These are phyloP conservation scores for Malus hybrid DNA, from an alignment of 331 rosid species.

Conservation along the genomic window DNA sequence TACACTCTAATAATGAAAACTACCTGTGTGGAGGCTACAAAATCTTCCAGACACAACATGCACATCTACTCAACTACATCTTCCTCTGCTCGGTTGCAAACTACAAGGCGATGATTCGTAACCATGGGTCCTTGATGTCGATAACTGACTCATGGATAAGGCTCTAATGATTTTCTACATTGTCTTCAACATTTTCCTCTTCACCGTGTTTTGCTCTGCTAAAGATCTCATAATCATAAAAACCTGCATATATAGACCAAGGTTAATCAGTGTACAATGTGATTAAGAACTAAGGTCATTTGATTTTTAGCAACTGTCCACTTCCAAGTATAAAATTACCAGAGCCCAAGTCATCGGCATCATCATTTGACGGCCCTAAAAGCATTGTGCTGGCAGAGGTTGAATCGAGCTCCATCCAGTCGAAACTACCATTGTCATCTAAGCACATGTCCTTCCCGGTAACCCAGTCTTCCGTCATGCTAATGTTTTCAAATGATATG, in stretches of 20 bases:
- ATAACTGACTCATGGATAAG: not conserved
- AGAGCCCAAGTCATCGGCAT: constrained; percentile 52
- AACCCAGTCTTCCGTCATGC: constrained; percentile 63
- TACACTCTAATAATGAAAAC: not conserved
- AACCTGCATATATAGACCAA: constrained; percentile 42
- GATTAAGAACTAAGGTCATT: not conserved
- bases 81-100: not conserved
- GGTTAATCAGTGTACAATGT: constrained; percentile 13
- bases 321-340: constrained; percentile 31
- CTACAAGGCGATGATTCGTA: not conserved
- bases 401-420: constrained; percentile 62
- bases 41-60: too few relatives aligned
- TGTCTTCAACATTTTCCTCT: constrained; percentile 39
- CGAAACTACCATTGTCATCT: constrained; percentile 48
- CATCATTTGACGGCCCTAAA: constrained; percentile 49
- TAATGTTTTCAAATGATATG: constrained; percentile 40
- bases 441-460: constrained; percentile 35
- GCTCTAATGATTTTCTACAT: constrained; percentile 27
- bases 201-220: constrained; percentile 39
- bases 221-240: constrained; percentile 67
- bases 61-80: not conserved
- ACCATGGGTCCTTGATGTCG: not conserved
- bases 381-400: constrained; percentile 38
- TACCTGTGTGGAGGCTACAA: not conserved
- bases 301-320: not conserved